phyloP scores from a whole-genome alignment of 108 stramenopile genomes.

The Pseudonitzschia multistriata region DNA sequence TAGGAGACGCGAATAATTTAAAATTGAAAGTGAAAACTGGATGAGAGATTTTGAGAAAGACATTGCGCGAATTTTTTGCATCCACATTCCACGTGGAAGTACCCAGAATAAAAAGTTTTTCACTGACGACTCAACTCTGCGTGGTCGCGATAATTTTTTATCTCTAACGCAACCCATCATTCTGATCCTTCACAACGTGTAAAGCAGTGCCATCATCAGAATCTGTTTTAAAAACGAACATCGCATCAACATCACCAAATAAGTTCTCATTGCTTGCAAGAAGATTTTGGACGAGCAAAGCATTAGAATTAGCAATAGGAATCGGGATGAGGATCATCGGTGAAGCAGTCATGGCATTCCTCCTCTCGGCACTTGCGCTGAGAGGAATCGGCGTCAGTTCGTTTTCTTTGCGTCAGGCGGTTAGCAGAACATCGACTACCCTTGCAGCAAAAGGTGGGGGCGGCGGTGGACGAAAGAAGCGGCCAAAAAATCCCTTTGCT shows the following conservation, averaged over 20 bases:
- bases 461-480: constrained; percentile 48
- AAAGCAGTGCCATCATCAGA: not conserved
- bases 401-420: constrained; percentile 3
- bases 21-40: not conserved
- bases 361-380: constrained; percentile 30
- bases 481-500: constrained; percentile 85
- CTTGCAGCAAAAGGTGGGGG: constrained; percentile 19
- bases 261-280: not conserved
- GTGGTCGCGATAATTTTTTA: constrained; percentile 2
- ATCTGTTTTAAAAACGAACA: not conserved
- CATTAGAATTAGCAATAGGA: not conserved
- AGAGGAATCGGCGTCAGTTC: constrained; percentile 13
- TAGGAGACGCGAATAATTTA: too few relatives aligned
- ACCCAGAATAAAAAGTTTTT: not conserved
- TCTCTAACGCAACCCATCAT: constrained; percentile 1
- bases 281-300: not conserved
- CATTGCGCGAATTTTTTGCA: not conserved
- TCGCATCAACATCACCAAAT: not conserved
- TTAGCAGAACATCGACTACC: constrained; percentile 7
- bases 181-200: not conserved
- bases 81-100: constrained; percentile 4
- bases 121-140: constrained; percentile 2
- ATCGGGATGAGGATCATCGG: constrained; percentile 14
- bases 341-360: constrained; percentile 22
- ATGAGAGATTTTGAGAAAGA: not conserved